Evolutionary conservation across 352 stramenopile species (phyloP).

Genomic region (Pythium monospermum): DNA sequence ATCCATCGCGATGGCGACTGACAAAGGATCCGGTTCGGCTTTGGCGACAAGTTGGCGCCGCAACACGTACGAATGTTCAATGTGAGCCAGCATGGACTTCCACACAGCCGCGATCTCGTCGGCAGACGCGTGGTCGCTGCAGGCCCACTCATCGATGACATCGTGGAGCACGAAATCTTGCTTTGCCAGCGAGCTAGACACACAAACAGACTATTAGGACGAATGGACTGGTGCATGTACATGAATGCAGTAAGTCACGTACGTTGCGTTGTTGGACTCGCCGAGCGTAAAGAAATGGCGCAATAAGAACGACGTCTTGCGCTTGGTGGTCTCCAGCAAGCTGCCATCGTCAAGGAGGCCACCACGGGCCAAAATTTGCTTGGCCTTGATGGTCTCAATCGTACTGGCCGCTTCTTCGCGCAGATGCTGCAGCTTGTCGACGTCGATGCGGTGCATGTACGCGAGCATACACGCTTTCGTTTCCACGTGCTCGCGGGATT

Average conservation of each 20-base stretch:
- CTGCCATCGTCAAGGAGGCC: constrained; percentile 38
- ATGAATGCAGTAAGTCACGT: background rate
- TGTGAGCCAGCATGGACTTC: constrained; percentile 57
- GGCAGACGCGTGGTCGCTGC: constrained; percentile 29
- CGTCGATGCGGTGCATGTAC: constrained; percentile 55
- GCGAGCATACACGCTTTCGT: constrained; percentile 65
- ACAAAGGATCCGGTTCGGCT: constrained; percentile 40
- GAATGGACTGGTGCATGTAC: background rate
- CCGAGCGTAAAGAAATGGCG: constrained; percentile 67
- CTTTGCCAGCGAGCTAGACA: constrained; percentile 7
- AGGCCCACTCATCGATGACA: constrained; percentile 59
- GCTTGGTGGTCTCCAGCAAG: constrained; percentile 37
- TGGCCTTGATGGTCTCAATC: constrained; percentile 33
- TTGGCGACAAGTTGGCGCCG: constrained; percentile 40
- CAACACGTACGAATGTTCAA: constrained; percentile 70
- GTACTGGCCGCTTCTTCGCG: constrained; percentile 30
- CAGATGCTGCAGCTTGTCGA: constrained; percentile 46
- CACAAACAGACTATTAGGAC: background rate
- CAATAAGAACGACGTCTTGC: constrained; percentile 68
- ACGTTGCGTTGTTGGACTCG: constrained; percentile 18
- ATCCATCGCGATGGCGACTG: constrained; percentile 62
- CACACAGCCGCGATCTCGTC: constrained; percentile 51
- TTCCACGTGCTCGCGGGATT: constrained; percentile 52
- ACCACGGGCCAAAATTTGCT: constrained; percentile 35
- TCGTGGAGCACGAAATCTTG: constrained; percentile 51